phyloP scores from a whole-genome alignment of 331 rosid genomes.

The Pyrus hybrid region DNA sequence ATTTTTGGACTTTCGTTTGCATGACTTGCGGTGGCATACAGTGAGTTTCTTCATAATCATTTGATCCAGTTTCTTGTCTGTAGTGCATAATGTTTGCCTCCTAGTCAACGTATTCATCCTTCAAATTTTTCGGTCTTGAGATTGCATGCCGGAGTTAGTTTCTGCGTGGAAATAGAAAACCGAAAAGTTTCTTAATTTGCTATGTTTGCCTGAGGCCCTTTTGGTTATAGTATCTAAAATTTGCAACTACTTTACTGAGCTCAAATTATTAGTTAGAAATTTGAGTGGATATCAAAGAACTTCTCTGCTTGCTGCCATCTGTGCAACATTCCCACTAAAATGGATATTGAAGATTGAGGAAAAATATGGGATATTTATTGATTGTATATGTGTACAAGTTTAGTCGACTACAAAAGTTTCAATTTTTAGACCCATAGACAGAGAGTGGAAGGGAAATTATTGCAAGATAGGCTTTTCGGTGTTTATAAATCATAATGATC shows the following conservation, averaged over 20 bases:
- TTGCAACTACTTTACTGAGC: not conserved
- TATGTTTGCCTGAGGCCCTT: not conserved
- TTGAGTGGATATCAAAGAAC: not conserved
- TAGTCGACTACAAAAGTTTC: not conserved
- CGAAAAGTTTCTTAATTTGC: not conserved
- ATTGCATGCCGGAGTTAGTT: not conserved
- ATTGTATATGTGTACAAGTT: not conserved
- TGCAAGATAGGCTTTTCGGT: not conserved
- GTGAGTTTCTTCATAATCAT: slow-evolving; percentile 33
- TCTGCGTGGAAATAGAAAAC: not conserved
- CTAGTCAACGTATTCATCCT: not conserved
- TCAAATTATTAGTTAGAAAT: not conserved
- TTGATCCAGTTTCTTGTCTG: not conserved
- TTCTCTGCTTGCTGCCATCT: not conserved
- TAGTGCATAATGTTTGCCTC: not conserved
- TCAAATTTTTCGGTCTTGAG: not conserved
- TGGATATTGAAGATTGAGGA: not conserved
- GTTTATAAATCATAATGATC: not conserved
- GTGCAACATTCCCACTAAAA: not conserved
- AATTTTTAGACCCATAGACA: not conserved
- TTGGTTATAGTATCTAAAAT: not conserved
- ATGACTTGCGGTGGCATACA: slow-evolving; percentile 80
- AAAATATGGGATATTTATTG: not conserved
- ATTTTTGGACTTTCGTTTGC: slow-evolving; percentile 72
- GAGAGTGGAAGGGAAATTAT: not conserved